Evolutionary conservation across 352 stramenopile genomes (phyloP).

Genomic region (Phytophthora palmivora): DNA sequence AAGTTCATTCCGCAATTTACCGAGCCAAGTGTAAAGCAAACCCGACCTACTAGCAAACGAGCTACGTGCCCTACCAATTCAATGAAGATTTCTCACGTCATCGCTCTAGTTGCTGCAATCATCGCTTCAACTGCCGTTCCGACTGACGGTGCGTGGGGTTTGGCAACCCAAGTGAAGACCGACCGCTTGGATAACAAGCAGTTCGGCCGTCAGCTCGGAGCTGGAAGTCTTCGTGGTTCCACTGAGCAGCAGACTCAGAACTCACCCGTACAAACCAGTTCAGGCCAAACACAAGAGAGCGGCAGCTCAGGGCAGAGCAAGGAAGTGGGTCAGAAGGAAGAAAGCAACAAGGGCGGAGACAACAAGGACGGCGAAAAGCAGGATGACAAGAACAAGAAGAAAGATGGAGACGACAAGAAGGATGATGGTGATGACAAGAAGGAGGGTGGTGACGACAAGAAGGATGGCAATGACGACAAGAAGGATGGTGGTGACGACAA

Average conservation of each 20-base stretch:
- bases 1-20: conserved; percentile 27
- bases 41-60: neutral
- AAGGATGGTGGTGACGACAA: conserved; percentile 3
- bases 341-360: neutral
- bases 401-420: conserved; percentile 6
- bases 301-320: conserved; percentile 8
- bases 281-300: conserved; percentile 8
- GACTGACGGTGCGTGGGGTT: conserved; percentile 11
- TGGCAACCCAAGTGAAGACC: conserved; percentile 9
- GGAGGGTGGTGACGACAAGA: conserved; percentile 6
- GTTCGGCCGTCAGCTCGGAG: conserved; percentile 18
- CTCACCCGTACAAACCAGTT: neutral
- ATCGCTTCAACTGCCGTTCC: conserved; percentile 14
- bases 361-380: conserved; percentile 2
- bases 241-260: conserved; percentile 17
- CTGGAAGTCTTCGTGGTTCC: conserved; percentile 24
- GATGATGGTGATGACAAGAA: conserved; percentile 1
- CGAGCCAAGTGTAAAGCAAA: conserved; percentile 3
- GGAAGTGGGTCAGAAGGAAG: conserved; percentile 5
- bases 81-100: conserved; percentile 41
- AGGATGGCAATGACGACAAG: no score
- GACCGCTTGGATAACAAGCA: conserved; percentile 1
- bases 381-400: conserved; percentile 11
- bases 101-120: conserved; percentile 31
- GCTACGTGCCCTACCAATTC: conserved; percentile 7